These are phyloP conservation scores for Rhodomyrtus tomentosa DNA, from an alignment of 345 rosid species.

Conservation along the genomic window DNA sequence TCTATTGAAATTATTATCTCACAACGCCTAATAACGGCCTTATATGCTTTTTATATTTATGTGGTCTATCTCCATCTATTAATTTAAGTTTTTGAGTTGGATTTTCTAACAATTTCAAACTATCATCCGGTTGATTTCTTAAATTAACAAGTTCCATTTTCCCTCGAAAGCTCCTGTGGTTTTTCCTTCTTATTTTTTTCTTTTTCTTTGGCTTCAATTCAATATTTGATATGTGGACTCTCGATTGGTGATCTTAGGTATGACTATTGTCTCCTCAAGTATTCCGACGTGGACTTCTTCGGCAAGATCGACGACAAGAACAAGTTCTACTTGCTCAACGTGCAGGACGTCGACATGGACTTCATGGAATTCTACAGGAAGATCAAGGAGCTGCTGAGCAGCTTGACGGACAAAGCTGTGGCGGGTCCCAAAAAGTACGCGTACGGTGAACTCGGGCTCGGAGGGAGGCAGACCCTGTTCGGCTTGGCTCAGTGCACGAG, in stretches of 20 bases:
- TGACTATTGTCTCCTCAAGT: constrained; percentile 28
- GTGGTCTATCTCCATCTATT: no score
- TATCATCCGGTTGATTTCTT: neutral
- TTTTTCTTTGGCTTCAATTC: neutral
- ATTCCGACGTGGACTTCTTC: constrained; percentile 20
- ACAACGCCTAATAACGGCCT: no score
- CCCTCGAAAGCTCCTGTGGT: neutral
- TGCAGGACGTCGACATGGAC: constrained; percentile 6
- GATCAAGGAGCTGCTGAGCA: constrained; percentile 12
- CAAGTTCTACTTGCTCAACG: constrained; percentile 27
- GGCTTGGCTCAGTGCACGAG: constrained; percentile 31
- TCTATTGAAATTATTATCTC: no score
- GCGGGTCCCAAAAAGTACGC: constrained; percentile 9
- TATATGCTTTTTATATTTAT: no score
- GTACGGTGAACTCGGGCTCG: constrained; percentile 6
- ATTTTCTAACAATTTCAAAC: no score
- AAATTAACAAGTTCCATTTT: neutral
- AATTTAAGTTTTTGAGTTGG: no score
- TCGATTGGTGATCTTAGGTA: neutral
- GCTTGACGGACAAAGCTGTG: constrained; percentile 7
- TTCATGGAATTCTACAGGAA: constrained; percentile 10
- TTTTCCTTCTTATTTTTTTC: neutral
- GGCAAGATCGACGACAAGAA: constrained; percentile 21
- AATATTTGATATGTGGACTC: neutral
- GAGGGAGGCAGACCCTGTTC: constrained; percentile 5